Percentiles rank a stretch among this genome's conserved stretches.
These are phyloP conservation scores for Pugionium dolabratum DNA, from an alignment of 345 rosid species.

Conservation along the genomic window DNA sequence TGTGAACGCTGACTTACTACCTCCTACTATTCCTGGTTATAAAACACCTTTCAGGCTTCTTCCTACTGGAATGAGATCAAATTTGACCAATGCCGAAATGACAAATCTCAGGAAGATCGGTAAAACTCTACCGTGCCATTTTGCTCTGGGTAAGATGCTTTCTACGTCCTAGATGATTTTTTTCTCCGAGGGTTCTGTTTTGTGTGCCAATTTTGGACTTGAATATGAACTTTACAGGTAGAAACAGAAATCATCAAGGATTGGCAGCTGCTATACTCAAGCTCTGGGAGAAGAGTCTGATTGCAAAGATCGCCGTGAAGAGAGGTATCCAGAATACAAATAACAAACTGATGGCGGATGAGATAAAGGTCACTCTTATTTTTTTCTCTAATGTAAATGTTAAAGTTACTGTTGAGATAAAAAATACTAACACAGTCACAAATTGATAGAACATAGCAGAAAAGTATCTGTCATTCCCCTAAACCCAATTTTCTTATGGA, in stretches of 20 bases:
- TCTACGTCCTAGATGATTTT: conserved; percentile 22
- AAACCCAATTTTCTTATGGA: neutral
- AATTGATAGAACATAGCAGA: conserved; percentile 13
- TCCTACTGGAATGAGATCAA: conserved; percentile 90
- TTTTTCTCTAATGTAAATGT: conserved; percentile 9
- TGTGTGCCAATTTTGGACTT: conserved; percentile 11
- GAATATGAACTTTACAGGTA: conserved; percentile 55
- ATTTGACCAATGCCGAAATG: conserved; percentile 95
- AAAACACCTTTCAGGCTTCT: conserved; percentile 98
- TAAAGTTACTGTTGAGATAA: neutral
- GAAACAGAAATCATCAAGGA: conserved; percentile 97
- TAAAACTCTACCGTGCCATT: conserved; percentile 90
- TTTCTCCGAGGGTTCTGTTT: conserved; percentile 20
- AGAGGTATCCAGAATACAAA: conserved; percentile 98
- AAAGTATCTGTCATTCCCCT: conserved; percentile 7
- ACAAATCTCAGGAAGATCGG: conserved; percentile 86
- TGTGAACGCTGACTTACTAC: conserved; percentile 93
- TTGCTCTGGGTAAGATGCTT: conserved; percentile 79
- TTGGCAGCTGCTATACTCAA: conserved; percentile 81
- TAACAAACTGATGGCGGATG: conserved; percentile 96
- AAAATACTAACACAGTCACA: neutral
- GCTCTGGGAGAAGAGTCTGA: conserved; percentile 91
- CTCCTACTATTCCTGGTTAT: conserved; percentile 73
- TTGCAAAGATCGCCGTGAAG: conserved; percentile 89
- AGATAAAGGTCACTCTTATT: conserved; percentile 68